Base-by-base conservation (phyloP, 2,329 filamentous ascomycete species). In the Ilyonectria robusta region DNA sequence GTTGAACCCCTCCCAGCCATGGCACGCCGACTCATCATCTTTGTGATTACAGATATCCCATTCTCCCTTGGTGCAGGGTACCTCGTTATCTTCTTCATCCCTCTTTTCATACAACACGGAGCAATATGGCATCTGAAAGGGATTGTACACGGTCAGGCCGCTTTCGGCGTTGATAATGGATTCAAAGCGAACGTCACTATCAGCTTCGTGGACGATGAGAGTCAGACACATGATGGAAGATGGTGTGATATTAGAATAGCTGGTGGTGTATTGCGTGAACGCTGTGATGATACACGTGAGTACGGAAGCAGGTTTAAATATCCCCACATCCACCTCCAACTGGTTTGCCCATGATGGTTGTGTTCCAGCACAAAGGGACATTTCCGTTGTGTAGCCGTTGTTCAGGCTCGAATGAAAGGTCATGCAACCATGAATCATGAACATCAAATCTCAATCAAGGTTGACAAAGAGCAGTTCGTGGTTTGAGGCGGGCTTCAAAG, bases 111-210 rank as follows among this genome's bases (percentile, higher is more conserved):
- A n/a, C n/a, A 15, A 6, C 15, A 42, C 7, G 6, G 5, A n/a
- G n/a, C 40, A 42, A 17, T 17, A 6, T n/a, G 65, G 65, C 0
- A 23, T 7, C 21, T 67, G 57, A 21, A 58, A 47, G 9, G 65
- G 65, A 21, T 67, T 47, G 53, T 40, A 61, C 5, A 65, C 17
- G 13, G 26, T 10, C 1, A 57, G 5, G 13, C 21, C 15, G 6
- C 10, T 19, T 3, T 23, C 29, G 23, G 13, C 9, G 19, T 60
- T 51, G 21, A 62, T 17, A 0, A 67, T 2, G 7, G 23, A 57
- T 6, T 23, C 29, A 10, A 51, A 35, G 2, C 57, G 57, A 4
- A 56, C 61, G n/a, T 67, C 65, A 19, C 61, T 58, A 6, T 33
- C 15, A 5, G 60, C 59, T 6, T 40, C 6, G 46, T 67, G 65